These are phyloP conservation scores for Pistacia atlantica DNA, from an alignment of 345 rosid species.

Conservation along the genomic window DNA sequence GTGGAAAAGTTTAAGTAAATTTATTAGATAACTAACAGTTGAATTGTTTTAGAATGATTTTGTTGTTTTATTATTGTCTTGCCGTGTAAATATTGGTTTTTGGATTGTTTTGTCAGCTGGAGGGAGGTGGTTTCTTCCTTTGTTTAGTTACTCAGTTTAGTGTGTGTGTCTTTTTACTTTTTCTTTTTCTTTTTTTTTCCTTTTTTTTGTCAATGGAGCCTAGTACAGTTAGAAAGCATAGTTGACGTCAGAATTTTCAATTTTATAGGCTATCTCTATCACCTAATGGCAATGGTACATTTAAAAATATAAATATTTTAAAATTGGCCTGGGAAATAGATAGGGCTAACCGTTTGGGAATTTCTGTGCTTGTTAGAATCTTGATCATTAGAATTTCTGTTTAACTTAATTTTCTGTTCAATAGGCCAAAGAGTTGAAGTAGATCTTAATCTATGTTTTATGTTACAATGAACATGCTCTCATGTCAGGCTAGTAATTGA, in stretches of 20 bases:
- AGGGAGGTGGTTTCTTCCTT: neutral
- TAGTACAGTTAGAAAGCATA: neutral
- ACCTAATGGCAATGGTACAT: too few species aligned
- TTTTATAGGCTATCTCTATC: too few species aligned
- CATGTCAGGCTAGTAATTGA: neutral
- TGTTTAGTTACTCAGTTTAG: too few species aligned
- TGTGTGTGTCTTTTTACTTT: too few species aligned
- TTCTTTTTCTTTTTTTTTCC: too few species aligned
- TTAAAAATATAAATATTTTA: too few species aligned
- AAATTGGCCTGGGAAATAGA: too few species aligned
- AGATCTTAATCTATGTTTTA: neutral
- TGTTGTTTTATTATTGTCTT: neutral
- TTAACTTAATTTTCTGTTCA: neutral
- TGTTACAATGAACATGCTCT: neutral
- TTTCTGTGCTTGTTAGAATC: too few species aligned
- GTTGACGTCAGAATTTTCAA: neutral
- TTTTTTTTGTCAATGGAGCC: slow-evolving; percentile 15
- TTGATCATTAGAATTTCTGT: neutral
- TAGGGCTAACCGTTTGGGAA: neutral
- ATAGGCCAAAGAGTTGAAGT: neutral
- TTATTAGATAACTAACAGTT: neutral
- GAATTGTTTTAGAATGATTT: neutral
- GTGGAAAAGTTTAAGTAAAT: neutral
- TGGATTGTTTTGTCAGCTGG: neutral
- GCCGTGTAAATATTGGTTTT: neutral